A percentile compares a stretch with the other conserved stretches of the same genome.
phyloP scores from a whole-genome alignment of 1,284 basidiomycete species.

The Pseudomicrostroma phylloplanum region DNA sequence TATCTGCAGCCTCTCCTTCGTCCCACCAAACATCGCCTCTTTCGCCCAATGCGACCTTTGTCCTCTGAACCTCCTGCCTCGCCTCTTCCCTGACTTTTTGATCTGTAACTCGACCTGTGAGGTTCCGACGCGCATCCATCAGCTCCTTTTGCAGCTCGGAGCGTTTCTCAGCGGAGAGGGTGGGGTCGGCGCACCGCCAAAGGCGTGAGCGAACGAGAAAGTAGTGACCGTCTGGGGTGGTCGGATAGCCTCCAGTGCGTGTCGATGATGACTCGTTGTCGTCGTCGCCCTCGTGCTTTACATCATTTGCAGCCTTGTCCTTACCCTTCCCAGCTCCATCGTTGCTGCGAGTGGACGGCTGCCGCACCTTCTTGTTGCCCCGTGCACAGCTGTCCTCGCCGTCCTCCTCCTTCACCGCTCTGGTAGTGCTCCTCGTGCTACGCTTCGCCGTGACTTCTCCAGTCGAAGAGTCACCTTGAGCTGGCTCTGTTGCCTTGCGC shows the following conservation, averaged over 20 bases:
- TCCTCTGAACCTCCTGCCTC: neutral
- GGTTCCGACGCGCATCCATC: neutral
- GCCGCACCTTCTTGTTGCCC: no score
- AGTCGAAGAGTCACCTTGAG: neutral
- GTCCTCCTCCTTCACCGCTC: no score
- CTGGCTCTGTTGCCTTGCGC: neutral
- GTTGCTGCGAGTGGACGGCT: no score
- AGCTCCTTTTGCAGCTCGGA: neutral
- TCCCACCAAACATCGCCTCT: conserved; percentile 2
- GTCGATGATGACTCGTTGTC: no score
- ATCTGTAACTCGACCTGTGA: neutral
- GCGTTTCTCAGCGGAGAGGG: neutral
- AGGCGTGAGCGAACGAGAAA: conserved; percentile 2
- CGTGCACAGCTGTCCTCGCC: no score
- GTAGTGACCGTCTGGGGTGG: conserved; percentile 6
- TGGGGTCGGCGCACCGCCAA: neutral
- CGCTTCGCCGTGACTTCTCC: neutral
- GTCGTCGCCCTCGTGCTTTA: no score
- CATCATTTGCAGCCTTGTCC: no score
- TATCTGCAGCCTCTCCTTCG: neutral
- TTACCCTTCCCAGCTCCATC: no score
- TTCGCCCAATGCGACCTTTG: conserved; percentile 1
- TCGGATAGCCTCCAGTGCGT: neutral
- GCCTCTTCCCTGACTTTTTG: neutral
- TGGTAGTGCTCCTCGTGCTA: no score